These are phyloP conservation scores for Pythium dissimile DNA, from an alignment of 352 stramenopile genomes.

Conservation along the genomic window DNA sequence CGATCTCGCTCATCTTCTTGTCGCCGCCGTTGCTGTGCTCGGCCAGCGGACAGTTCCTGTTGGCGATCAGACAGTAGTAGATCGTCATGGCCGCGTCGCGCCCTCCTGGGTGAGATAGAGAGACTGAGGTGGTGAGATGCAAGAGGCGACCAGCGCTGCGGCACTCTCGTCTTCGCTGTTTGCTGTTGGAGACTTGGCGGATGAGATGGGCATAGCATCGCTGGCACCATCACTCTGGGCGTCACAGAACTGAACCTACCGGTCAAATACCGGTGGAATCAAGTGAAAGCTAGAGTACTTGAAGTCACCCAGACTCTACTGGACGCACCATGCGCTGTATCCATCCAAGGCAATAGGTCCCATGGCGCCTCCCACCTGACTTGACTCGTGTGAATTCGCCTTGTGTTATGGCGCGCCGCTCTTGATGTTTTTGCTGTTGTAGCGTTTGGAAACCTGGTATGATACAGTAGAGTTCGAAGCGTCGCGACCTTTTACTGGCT, in stretches of 20 bases:
- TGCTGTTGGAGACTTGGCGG: background rate
- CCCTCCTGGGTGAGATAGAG: no score
- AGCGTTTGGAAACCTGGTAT: background rate
- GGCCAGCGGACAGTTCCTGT: constrained; percentile 71
- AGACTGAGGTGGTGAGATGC: background rate
- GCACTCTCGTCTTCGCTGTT: background rate
- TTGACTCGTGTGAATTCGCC: no score
- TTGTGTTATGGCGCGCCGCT: no score
- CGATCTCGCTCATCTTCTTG: constrained; percentile 87
- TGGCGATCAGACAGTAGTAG: constrained; percentile 87
- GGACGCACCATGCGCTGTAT: no score
- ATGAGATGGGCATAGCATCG: constrained; percentile 5
- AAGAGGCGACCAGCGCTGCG: background rate
- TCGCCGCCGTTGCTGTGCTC: constrained; percentile 81
- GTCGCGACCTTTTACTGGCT: constrained; percentile 28
- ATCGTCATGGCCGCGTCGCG: constrained; percentile 78
- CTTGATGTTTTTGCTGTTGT: no score
- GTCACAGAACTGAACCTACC: constrained; percentile 6
- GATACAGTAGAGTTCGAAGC: constrained; percentile 26
- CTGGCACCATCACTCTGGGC: constrained; percentile 10
- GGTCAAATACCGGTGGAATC: background rate
- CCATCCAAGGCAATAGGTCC: no score
- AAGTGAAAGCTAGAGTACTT: constrained; percentile 2
- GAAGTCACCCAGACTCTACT: background rate
- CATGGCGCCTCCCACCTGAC: no score